Evolutionary conservation across 2,329 filamentous ascomycete genomes (phyloP).

Genomic region (Pseudomassariella vexata): DNA sequence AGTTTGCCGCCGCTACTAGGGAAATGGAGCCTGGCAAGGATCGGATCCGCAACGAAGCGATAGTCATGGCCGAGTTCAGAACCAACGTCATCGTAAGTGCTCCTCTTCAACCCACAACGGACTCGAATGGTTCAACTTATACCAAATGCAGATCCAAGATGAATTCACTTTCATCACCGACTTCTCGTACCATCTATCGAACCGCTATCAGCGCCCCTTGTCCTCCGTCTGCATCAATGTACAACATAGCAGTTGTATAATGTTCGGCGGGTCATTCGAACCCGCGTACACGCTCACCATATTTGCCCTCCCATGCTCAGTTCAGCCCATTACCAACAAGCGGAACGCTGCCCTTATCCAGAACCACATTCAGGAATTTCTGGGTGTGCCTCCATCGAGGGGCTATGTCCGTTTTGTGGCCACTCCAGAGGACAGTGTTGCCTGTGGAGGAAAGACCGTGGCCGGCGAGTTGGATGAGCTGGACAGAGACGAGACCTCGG

Average conservation of each 20-base stretch:
- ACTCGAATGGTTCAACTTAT: slow-evolving; percentile 6
- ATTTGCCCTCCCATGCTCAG: slow-evolving; percentile 60
- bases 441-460: slow-evolving; percentile 64
- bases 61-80: slow-evolving; percentile 58
- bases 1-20: slow-evolving; percentile 30
- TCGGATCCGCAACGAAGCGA: slow-evolving; percentile 46
- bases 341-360: slow-evolving; percentile 76
- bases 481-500: slow-evolving; percentile 25
- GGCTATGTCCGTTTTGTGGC: slow-evolving; percentile 70
- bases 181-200: slow-evolving; percentile 66
- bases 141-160: slow-evolving; percentile 56
- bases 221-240: slow-evolving; percentile 70
- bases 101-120: neutral
- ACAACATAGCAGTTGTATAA: slow-evolving; percentile 68
- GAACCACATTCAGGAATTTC: slow-evolving; percentile 63
- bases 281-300: slow-evolving; percentile 76
- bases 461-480: slow-evolving; percentile 60
- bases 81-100: slow-evolving; percentile 56
- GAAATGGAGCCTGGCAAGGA: slow-evolving; percentile 31
- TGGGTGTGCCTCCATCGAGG: slow-evolving; percentile 60
- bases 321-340: slow-evolving; percentile 72
- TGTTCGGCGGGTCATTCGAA: slow-evolving; percentile 70
- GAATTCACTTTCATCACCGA: slow-evolving; percentile 70
- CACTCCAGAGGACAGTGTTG: slow-evolving; percentile 66
- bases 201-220: slow-evolving; percentile 69